A percentile compares a stretch with the other conserved stretches of the same genome.
These are phyloP conservation scores for Waltergamsia citrina DNA, from an alignment of 2,329 filamentous ascomycete species.

Conservation along the genomic window DNA sequence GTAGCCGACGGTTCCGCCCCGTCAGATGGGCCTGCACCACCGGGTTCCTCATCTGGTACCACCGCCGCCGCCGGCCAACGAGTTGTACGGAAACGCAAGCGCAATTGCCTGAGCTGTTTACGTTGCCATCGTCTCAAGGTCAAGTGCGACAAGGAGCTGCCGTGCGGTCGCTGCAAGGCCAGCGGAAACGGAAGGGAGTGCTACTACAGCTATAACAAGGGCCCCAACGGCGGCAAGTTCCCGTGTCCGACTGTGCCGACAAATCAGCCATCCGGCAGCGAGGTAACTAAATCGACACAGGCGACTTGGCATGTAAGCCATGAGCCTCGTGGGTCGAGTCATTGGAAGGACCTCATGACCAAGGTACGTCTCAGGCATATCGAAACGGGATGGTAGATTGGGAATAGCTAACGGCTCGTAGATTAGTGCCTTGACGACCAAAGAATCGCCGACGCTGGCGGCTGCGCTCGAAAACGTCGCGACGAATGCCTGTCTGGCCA, in stretches of 20 bases:
- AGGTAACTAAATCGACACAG: slow-evolving; percentile 16
- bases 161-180: slow-evolving; percentile 21
- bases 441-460: slow-evolving; percentile 15
- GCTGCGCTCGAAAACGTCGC: slow-evolving; percentile 19
- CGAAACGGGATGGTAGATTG: background rate
- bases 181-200: slow-evolving; percentile 23
- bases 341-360: slow-evolving; percentile 25
- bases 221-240: slow-evolving; percentile 23
- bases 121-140: slow-evolving; percentile 26
- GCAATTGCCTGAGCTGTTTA: slow-evolving; percentile 23
- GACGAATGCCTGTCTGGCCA: slow-evolving; percentile 23
- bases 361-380: slow-evolving; percentile 17
- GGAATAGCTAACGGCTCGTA: slow-evolving; percentile 2
- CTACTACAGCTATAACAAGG: slow-evolving; percentile 26
- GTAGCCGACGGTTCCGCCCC: slow-evolving; percentile 5
- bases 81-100: slow-evolving; percentile 22
- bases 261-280: slow-evolving; percentile 4
- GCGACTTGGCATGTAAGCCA: slow-evolving; percentile 22
- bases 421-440: slow-evolving; percentile 16
- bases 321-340: slow-evolving; percentile 22
- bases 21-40: slow-evolving; percentile 4
- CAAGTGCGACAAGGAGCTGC: slow-evolving; percentile 26
- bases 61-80: slow-evolving; percentile 9
- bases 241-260: slow-evolving; percentile 17
- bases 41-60: slow-evolving; percentile 4